These are phyloP conservation scores for Manihot esculenta DNA, from an alignment of 441 rosid species.

Conservation along the genomic window DNA sequence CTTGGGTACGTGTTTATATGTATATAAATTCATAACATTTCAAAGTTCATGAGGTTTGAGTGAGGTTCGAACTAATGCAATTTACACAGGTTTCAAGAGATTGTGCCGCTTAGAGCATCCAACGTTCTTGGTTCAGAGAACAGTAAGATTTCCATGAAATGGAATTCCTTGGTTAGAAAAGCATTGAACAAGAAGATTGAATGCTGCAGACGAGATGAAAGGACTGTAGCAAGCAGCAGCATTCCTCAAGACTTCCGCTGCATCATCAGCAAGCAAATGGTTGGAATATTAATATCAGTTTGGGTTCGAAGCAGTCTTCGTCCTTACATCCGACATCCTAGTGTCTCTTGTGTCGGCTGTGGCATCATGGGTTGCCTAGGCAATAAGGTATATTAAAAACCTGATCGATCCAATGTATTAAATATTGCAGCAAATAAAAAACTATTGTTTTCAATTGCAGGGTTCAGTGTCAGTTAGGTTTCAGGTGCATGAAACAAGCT, in stretches of 20 bases:
- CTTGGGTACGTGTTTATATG: conserved; percentile 53
- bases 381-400: conserved; percentile 55
- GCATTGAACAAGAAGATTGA: conserved; percentile 47
- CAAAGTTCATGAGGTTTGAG: no score
- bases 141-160: conserved; percentile 45
- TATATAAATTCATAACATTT: not conserved
- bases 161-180: conserved; percentile 66
- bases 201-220: not conserved
- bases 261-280: conserved; percentile 77
- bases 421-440: no score
- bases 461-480: conserved; percentile 89
- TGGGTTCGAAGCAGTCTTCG: conserved; percentile 61
- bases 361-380: conserved; percentile 89
- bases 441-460: conserved; percentile 36
- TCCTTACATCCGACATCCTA: conserved; percentile 49
- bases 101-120: conserved; percentile 73
- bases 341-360: conserved; percentile 76
- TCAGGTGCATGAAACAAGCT: conserved; percentile 66
- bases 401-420: not conserved
- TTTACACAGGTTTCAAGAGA: conserved; percentile 70
- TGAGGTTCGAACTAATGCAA: no score
- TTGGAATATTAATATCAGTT: conserved; percentile 71
- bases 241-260: conserved; percentile 30
- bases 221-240: not conserved
- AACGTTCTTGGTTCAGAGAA: conserved; percentile 70